phyloP scores from a whole-genome alignment of 176 grass and related monocot species.

The Melocanna baccifera region DNA sequence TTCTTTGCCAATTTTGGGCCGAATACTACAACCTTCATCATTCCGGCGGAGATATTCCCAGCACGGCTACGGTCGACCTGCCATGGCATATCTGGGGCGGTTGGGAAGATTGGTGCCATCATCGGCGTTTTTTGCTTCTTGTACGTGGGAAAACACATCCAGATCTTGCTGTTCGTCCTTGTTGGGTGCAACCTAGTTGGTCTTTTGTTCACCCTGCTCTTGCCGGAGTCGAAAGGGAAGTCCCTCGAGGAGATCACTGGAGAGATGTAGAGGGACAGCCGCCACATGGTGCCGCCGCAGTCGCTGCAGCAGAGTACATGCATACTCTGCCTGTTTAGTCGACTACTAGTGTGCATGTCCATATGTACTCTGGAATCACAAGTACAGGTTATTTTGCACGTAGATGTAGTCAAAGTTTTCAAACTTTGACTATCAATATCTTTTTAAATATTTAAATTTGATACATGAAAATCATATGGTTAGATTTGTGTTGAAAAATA shows the following conservation, averaged over 20 bases:
- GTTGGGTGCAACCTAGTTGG: conserved; percentile 41
- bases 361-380: too few relatives aligned
- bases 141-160: not conserved
- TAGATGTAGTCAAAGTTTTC: too few relatives aligned
- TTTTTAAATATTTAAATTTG: too few relatives aligned
- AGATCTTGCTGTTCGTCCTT: not conserved
- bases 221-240: conserved; percentile 46
- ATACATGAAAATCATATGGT: too few relatives aligned
- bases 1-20: conserved; percentile 72
- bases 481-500: too few relatives aligned
- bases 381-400: too few relatives aligned
- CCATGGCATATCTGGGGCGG: conserved; percentile 44
- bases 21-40: conserved; percentile 56
- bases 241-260: conserved; percentile 53
- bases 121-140: not conserved
- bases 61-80: conserved; percentile 51
- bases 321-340: not conserved
- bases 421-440: too few relatives aligned
- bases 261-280: conserved; percentile 10
- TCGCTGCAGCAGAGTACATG: not conserved
- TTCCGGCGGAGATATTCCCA: conserved; percentile 56
- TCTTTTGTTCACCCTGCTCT: conserved; percentile 37
- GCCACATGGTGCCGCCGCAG: not conserved
- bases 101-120: conserved; percentile 48
- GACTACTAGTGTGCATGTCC: too few relatives aligned